These are phyloP conservation scores for Lumnitzera racemosa DNA, from an alignment of 345 rosid species.

Conservation along the genomic window DNA sequence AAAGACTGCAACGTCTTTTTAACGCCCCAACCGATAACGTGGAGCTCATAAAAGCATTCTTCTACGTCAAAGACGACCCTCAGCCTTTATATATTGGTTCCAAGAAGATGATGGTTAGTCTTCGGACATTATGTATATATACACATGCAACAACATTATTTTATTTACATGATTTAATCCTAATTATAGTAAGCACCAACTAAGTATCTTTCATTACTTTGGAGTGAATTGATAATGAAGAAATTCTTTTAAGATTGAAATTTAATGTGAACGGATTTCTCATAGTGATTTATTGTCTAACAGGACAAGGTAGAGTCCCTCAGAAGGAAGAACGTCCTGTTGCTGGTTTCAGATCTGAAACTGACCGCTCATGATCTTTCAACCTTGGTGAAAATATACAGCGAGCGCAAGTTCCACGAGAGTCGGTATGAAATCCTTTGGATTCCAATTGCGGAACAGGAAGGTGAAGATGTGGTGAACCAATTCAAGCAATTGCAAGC, in stretches of 20 bases:
- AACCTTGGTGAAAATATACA: constrained; percentile 18
- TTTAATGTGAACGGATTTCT: too few species aligned
- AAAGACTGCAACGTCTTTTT: constrained; percentile 21
- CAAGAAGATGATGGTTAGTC: constrained; percentile 28
- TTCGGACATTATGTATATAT: not conserved
- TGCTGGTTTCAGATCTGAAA: constrained; percentile 22
- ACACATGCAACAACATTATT: too few species aligned
- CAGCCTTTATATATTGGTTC: constrained; percentile 30
- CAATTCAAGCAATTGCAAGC: constrained; percentile 12
- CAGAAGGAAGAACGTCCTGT: constrained; percentile 19
- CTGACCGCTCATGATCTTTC: constrained; percentile 13
- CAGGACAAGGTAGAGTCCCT: constrained; percentile 20
- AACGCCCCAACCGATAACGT: constrained; percentile 25
- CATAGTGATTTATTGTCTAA: not conserved
- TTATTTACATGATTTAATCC: too few species aligned
- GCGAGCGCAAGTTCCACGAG: constrained; percentile 10
- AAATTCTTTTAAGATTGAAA: too few species aligned
- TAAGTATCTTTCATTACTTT: too few species aligned
- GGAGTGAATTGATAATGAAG: too few species aligned
- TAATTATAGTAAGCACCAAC: too few species aligned
- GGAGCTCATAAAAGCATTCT: constrained; percentile 29
- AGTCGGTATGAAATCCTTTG: constrained; percentile 21
- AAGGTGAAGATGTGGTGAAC: not conserved
- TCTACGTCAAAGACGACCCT: constrained; percentile 30
- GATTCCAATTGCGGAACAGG: constrained; percentile 14